Evolutionary conservation across 2,329 filamentous ascomycete genomes (phyloP).

Genomic region (Claviceps sp.): DNA sequence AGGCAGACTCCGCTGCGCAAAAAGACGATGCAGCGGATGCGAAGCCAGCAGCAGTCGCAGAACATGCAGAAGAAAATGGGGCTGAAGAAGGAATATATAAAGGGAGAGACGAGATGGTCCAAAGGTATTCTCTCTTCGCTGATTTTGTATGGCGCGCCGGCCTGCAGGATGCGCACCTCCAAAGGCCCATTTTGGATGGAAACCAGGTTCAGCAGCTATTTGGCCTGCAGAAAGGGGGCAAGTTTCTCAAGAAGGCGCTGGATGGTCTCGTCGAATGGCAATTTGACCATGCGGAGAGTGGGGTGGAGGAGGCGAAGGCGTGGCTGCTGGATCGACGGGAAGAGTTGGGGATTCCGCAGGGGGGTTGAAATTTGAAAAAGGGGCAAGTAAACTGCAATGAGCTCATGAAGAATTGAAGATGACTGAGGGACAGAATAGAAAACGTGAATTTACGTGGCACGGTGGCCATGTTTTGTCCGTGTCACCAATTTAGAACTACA

Average conservation of each 20-base stretch:
- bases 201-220: slow-evolving; percentile 7
- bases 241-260: slow-evolving; percentile 5
- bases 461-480: too few species aligned
- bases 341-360: neutral
- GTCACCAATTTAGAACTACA: too few species aligned
- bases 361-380: neutral
- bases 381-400: neutral
- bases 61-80: neutral
- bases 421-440: too few species aligned
- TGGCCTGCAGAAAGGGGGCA: slow-evolving; percentile 5
- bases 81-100: neutral
- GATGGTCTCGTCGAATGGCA: slow-evolving; percentile 8
- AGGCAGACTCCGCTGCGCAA: too few species aligned
- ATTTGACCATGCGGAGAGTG: slow-evolving; percentile 6
- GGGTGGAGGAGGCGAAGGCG: slow-evolving; percentile 4
- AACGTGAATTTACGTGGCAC: too few species aligned
- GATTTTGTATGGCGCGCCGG: slow-evolving; percentile 2
- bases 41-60: neutral
- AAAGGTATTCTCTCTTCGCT: slow-evolving; percentile 2
- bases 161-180: slow-evolving; percentile 4
- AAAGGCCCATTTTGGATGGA: slow-evolving; percentile 7
- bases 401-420: too few species aligned
- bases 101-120: neutral
- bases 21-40: neutral
- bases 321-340: slow-evolving; percentile 6